Percentiles rank a stretch among this genome's conserved stretches.
phyloP scores from a whole-genome alignment of 2,329 filamentous ascomycete species.

The Ploettnerulaceae sp. region DNA sequence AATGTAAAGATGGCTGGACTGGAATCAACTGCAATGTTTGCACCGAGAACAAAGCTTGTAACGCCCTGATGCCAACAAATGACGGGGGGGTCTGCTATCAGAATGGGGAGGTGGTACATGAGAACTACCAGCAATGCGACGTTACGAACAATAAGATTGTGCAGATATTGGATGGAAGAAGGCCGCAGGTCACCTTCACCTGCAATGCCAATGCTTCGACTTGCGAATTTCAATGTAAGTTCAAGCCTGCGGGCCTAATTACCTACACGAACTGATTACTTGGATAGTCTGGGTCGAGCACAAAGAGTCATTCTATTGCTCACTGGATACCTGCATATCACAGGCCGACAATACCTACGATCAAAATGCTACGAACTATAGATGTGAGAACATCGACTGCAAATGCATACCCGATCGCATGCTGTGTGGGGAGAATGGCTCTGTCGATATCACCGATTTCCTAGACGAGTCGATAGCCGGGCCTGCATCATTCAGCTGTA shows the following conservation, averaged over 20 bases:
- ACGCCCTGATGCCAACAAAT: conserved; percentile 78
- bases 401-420: conserved; percentile 86
- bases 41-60: conserved; percentile 74
- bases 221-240: conserved; percentile 91
- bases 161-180: conserved; percentile 75
- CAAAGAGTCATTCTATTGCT: conserved; percentile 93
- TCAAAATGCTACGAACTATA: conserved; percentile 78
- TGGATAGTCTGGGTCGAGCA: conserved; percentile 84
- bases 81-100: conserved; percentile 88
- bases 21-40: conserved; percentile 99
- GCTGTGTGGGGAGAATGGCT: conserved; percentile 87
- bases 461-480: conserved; percentile 77
- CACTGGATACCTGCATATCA: conserved; percentile 75
- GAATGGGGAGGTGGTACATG: conserved; percentile 81
- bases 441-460: conserved; percentile 89
- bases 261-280: conserved; percentile 5
- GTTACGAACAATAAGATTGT: conserved; percentile 95
- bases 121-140: conserved; percentile 97
- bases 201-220: conserved; percentile 70
- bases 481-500: conserved; percentile 77
- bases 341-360: conserved; percentile 61
- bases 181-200: conserved; percentile 90
- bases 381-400: conserved; percentile 80
- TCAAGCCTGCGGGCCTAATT: neutral
- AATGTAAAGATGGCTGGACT: conserved; percentile 89